Conservation (phyloP, 2,329 filamentous ascomycete genomes). For the Cladophialophora psammophila region DNA sequence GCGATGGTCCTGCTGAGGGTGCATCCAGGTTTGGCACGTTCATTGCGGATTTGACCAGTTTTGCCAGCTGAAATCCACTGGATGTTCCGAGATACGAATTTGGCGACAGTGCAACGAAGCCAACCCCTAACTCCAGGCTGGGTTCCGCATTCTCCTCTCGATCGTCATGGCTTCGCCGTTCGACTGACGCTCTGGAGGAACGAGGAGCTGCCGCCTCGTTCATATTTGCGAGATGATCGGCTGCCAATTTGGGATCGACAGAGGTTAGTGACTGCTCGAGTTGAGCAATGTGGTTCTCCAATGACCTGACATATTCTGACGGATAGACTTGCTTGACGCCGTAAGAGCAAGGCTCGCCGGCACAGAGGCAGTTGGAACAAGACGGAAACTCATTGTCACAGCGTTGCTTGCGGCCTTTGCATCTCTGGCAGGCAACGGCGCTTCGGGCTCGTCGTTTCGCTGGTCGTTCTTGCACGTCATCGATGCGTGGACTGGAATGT, state of each 20-base stretch:
- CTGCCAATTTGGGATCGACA: slow-evolving; percentile 3
- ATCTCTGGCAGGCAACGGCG: slow-evolving; percentile 1
- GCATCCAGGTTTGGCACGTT: not conserved
- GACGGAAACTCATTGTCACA: slow-evolving; percentile 5
- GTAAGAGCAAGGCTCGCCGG: slow-evolving; percentile 2
- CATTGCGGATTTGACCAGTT: slow-evolving; percentile 3
- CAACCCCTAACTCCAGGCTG: not conserved
- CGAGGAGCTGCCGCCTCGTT: not conserved
- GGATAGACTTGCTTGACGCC: slow-evolving; percentile 3
- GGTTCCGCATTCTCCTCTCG: not conserved
- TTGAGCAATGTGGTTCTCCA: slow-evolving; percentile 3
- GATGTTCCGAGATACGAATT: not conserved
- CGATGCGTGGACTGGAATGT: not conserved
- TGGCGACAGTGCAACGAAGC: not conserved
- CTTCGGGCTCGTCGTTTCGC: slow-evolving; percentile 2
- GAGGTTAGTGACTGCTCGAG: not conserved
- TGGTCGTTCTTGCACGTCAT: not conserved
- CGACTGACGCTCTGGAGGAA: not conserved
- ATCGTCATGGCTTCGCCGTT: not conserved
- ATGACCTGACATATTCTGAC: slow-evolving; percentile 1
- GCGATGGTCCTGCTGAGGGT: not conserved
- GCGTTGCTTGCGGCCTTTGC: slow-evolving; percentile 5
- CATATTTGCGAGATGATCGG: slow-evolving; percentile 1
- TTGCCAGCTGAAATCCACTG: slow-evolving; percentile 2
- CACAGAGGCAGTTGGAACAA: slow-evolving; percentile 2